A percentile compares a stretch with the other conserved stretches of the same genome.
phyloP scores from a whole-genome alignment of 257 asterid genomes.

The Plantago elongata region DNA sequence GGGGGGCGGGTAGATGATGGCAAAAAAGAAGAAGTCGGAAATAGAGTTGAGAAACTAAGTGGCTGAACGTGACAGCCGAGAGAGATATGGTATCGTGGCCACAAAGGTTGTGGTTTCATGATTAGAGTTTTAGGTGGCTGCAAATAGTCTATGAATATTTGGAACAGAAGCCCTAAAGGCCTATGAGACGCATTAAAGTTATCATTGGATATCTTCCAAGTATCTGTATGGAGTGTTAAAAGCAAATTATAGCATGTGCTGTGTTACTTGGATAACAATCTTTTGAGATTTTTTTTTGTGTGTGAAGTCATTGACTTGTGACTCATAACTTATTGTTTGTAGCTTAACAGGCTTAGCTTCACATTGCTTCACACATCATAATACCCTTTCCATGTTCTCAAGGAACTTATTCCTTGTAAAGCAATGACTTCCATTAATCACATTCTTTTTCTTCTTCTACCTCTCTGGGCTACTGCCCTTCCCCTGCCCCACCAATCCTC shows the following conservation, averaged over 20 bases:
- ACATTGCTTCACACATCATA: constrained; percentile 81
- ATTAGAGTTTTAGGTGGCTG: neutral
- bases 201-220: constrained; percentile 29
- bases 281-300: constrained; percentile 1
- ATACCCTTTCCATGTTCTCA: constrained; percentile 39
- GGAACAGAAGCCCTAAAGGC: constrained; percentile 24
- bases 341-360: constrained; percentile 37
- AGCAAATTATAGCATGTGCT: constrained; percentile 40
- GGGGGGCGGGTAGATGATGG: too few species aligned
- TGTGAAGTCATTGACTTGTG: constrained; percentile 43
- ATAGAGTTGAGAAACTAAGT: too few species aligned
- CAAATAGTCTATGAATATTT: constrained; percentile 21
- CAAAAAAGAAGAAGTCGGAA: too few species aligned
- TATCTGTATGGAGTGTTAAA: constrained; percentile 35
- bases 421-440: constrained; percentile 37
- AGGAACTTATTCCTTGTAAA: constrained; percentile 42
- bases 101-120: too few species aligned
- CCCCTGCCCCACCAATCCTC: constrained; percentile 1
- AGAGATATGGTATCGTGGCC: too few species aligned
- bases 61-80: too few species aligned
- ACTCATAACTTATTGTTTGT: constrained; percentile 26
- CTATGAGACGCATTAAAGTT: constrained; percentile 19
- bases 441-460: constrained; percentile 28
- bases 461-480: constrained; percentile 4
- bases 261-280: constrained; percentile 31